Percentiles rank a stretch among this genome's conserved stretches.
These are phyloP conservation scores for Hyaloscypha bicolor DNA, from an alignment of 495 filamentous ascomycete species.

Conservation along the genomic window DNA sequence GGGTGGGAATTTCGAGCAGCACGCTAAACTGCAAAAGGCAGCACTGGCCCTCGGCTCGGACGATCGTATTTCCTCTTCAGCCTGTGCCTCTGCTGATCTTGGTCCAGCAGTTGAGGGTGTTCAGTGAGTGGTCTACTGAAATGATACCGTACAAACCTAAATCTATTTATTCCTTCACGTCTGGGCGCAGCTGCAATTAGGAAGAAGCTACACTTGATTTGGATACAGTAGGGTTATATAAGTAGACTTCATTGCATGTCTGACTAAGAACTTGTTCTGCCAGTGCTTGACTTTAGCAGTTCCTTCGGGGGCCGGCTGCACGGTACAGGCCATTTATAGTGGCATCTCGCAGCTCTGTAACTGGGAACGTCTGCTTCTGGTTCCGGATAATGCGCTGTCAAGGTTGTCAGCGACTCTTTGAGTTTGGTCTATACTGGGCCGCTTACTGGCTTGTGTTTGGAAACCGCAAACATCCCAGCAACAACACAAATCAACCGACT, in stretches of 20 bases:
- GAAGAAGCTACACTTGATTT: neutral
- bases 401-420: neutral
- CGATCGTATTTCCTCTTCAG: slow-evolving; percentile 10
- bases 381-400: neutral
- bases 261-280: neutral
- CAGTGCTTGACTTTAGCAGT: neutral
- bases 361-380: neutral
- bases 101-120: neutral
- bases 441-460: neutral
- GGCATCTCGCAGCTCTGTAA: neutral
- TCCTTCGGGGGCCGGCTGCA: neutral
- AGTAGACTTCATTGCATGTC: neutral
- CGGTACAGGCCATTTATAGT: neutral
- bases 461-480: slow-evolving; percentile 7
- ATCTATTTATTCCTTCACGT: neutral
- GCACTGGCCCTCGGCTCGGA: slow-evolving; percentile 4
- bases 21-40: slow-evolving; percentile 4
- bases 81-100: slow-evolving; percentile 1
- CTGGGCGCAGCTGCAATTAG: neutral
- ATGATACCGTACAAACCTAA: neutral
- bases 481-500: slow-evolving; percentile 15
- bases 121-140: neutral
- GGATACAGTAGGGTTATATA: neutral
- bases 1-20: neutral
- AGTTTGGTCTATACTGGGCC: neutral